Evolutionary conservation across 768 basidiomycete genomes (phyloP).

Genomic region (Porpolomopsis calyptriformis): DNA sequence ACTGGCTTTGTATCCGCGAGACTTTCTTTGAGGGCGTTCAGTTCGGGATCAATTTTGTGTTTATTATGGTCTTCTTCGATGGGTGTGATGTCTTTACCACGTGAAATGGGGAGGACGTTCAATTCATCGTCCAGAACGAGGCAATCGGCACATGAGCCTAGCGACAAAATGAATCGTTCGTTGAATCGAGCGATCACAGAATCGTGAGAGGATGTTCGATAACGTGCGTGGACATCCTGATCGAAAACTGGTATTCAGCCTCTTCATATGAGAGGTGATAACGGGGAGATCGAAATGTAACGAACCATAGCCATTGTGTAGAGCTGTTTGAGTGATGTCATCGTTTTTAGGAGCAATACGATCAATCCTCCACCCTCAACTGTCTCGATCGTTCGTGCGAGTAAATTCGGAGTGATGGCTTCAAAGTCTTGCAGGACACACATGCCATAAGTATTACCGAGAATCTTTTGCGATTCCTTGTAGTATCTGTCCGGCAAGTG

Average conservation of each 20-base stretch:
- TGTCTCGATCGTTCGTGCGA: conserved; percentile 95
- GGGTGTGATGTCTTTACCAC: conserved; percentile 82
- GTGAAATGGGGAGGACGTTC: conserved; percentile 92
- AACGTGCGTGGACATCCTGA: conserved; percentile 94
- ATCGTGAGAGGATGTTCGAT: conserved; percentile 85
- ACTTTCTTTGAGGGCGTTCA: conserved; percentile 68
- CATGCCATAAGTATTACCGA: conserved; percentile 98
- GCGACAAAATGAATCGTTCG: conserved; percentile 95
- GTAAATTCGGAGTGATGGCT: conserved; percentile 92
- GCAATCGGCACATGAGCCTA: conserved; percentile 87
- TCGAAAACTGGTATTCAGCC: background rate
- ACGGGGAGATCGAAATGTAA: conserved; percentile 1
- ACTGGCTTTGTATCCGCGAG: conserved; percentile 77
- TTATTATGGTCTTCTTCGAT: conserved; percentile 34
- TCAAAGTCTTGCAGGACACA: conserved; percentile 96
- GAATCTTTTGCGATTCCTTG: conserved; percentile 93
- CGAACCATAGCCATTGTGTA: conserved; percentile 81
- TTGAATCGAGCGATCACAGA: conserved; percentile 92
- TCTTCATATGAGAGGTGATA: background rate
- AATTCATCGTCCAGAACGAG: conserved; percentile 95
- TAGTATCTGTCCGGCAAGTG: conserved; percentile 57
- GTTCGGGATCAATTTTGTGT: conserved; percentile 44
- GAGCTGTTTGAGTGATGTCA: conserved; percentile 84
- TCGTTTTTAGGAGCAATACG: conserved; percentile 84
- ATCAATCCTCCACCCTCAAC: conserved; percentile 92